These are phyloP conservation scores for Podospora appendiculata DNA, from an alignment of 495 filamentous ascomycete genomes.

Conservation along the genomic window DNA sequence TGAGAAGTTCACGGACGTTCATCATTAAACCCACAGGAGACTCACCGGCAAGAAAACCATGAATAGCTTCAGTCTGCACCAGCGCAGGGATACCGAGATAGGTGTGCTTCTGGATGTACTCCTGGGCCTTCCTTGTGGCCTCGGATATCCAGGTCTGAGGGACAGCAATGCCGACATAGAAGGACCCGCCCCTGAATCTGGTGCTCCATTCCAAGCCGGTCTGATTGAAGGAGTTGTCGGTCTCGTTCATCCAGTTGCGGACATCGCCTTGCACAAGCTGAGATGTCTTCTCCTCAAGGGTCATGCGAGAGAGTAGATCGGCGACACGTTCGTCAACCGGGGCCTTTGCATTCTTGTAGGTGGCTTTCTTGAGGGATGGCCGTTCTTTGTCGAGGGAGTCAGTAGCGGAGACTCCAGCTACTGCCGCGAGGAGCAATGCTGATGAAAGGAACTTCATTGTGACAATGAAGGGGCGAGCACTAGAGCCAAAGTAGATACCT, in stretches of 20 bases:
- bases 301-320: constrained; percentile 62
- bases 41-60: constrained; percentile 47
- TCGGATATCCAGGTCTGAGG: constrained; percentile 52
- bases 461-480: neutral
- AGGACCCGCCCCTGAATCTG: constrained; percentile 52
- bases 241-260: constrained; percentile 60
- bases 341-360: constrained; percentile 57
- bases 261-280: constrained; percentile 40
- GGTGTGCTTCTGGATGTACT: constrained; percentile 56
- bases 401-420: neutral
- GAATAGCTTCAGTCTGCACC: constrained; percentile 64
- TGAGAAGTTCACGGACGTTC: too few relatives aligned
- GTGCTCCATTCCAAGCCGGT: constrained; percentile 59
- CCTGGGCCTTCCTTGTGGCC: constrained; percentile 53
- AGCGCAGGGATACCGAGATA: constrained; percentile 61
- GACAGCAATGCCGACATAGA: constrained; percentile 54
- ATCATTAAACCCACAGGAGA: neutral
- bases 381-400: constrained; percentile 1
- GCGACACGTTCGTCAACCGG: constrained; percentile 53
- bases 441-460: constrained; percentile 5
- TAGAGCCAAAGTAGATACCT: neutral
- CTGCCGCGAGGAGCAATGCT: neutral
- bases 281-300: constrained; percentile 37
- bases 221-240: constrained; percentile 51
- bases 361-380: constrained; percentile 10